Evolutionary conservation across 2,329 filamentous ascomycete species (phyloP), one percentile per base, ranked within the genome.

Genomic region (Chaetomium strumarium): DNA sequence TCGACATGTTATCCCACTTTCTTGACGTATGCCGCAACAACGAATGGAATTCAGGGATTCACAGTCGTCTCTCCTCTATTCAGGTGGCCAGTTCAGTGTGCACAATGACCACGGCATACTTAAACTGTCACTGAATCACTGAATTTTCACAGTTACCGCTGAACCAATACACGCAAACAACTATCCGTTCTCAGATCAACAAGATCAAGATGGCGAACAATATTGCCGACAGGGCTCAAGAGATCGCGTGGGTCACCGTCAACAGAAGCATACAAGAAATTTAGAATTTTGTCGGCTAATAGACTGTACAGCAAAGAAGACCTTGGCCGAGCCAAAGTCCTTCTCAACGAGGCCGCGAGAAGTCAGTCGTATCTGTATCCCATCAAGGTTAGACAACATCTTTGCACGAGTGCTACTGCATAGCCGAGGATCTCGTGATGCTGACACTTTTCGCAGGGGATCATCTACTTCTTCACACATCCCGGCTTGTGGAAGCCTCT

Each of bases 361-460:
- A 95, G 90, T 58, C 81, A 83, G 46, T 82, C 90, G 20, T 96
- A 93, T 66, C 70, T 95, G 58, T 96, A 96, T 70, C 92, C 92
- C 24, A 77, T 96, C 70, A 90, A 79, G 74, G 77, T 79, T 66
- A 31, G 55, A 24, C 37, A 29, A 6, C 20, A 16, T 14, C 16
- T 33, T 46, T 10, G 8, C 46, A 37, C n/a, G 40, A 1, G 31
- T 44, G 45, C 45, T 19, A 38, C 39, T 5, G 9, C 31, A 9
- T 17, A 37, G 19, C 41, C 47, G 45, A 17, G 17, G 8, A 33
- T 20, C 41, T 4, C 8, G 30, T 37, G 12, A 4, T 34, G 24
- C 48, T 49, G 41, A 49, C 20, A 12, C 11, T 51, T 17, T n/a
- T n/a, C n/a, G 14, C 60, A 80, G 76, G 81, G 81, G 2, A 79